Evolutionary conservation across 192 early-diverging fungal species (phyloP).

Genomic region (Phlyctochytrium bullatum): DNA sequence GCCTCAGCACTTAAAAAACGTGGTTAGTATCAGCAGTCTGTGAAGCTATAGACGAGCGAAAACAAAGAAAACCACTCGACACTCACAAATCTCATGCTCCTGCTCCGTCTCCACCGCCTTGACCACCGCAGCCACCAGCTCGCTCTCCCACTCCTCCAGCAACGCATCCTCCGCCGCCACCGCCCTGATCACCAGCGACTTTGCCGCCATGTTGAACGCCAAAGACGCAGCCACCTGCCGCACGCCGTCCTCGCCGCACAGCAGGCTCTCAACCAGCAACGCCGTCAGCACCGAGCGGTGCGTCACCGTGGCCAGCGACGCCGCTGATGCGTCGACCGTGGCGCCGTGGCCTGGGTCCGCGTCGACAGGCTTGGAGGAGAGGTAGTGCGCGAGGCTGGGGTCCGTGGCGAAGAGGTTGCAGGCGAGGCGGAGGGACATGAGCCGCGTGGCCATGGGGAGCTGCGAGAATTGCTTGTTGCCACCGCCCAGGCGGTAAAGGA

Average conservation of each 20-base stretch:
- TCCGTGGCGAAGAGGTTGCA: conserved; percentile 59
- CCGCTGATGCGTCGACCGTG: conserved; percentile 7
- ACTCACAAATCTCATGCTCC: conserved; percentile 59
- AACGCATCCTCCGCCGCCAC: conserved; percentile 23
- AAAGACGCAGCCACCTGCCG: conserved; percentile 64
- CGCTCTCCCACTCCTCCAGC: conserved; percentile 70
- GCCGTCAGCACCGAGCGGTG: conserved; percentile 56
- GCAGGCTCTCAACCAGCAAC: conserved; percentile 58
- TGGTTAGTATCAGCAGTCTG: no score
- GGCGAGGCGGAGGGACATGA: conserved; percentile 61
- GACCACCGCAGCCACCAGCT: conserved; percentile 62
- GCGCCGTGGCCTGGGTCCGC: background rate
- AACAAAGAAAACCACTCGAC: no score
- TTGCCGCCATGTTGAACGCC: conserved; percentile 65
- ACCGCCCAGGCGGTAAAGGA: conserved; percentile 4
- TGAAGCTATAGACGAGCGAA: background rate
- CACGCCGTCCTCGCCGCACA: conserved; percentile 50
- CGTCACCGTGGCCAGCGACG: conserved; percentile 10
- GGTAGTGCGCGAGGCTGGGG: conserved; percentile 31
- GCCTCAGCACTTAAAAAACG: background rate
- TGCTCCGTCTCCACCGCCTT: conserved; percentile 51
- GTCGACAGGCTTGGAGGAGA: conserved; percentile 6
- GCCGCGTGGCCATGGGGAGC: conserved; percentile 48
- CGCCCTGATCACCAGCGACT: conserved; percentile 27
- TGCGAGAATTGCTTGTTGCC: background rate